Conservation (phyloP, 2,329 filamentous ascomycete species). For the Bipolaris victoriae region DNA sequence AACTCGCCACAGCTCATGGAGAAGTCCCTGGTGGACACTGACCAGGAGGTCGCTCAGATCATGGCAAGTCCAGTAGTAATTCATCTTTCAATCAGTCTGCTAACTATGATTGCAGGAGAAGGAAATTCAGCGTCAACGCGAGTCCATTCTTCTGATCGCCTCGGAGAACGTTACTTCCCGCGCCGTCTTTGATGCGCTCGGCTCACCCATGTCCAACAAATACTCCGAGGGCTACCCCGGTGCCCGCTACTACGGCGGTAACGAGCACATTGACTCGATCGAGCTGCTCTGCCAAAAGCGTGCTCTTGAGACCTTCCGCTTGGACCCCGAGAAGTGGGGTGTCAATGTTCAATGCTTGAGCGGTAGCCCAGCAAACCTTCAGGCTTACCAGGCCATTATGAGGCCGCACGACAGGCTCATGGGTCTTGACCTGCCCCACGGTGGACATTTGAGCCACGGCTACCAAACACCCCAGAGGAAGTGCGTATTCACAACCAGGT, state of each 20-base stretch:
- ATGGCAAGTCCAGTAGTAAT: constrained; percentile 71
- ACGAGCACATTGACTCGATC: constrained; percentile 91
- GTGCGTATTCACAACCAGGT: constrained; percentile 54
- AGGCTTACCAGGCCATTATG: constrained; percentile 98
- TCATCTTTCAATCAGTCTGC: not conserved
- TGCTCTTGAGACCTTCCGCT: constrained; percentile 83
- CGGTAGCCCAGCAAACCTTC: constrained; percentile 93
- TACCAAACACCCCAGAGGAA: constrained; percentile 97
- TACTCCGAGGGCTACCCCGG: constrained; percentile 99
- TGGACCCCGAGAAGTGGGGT: constrained; percentile 88
- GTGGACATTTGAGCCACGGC: constrained; percentile 93
- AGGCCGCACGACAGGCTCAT: constrained; percentile 94
- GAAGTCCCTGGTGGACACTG: constrained; percentile 87
- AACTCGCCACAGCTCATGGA: constrained; percentile 80
- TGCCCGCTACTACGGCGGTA: constrained; percentile 94
- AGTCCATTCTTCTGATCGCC: constrained; percentile 77
- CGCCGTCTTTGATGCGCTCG: constrained; percentile 58
- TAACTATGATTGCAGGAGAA: constrained; percentile 66
- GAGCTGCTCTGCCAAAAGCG: constrained; percentile 89
- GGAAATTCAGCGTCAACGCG: constrained; percentile 94
- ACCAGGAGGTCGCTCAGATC: constrained; percentile 93
- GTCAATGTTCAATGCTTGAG: constrained; percentile 90
- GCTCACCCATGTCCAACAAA: constrained; percentile 73
- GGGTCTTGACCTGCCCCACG: constrained; percentile 93
- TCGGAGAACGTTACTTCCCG: constrained; percentile 52